A percentile compares a stretch with the other conserved stretches of the same genome.
These are phyloP conservation scores for Stephanodiscus minutulus DNA, from an alignment of 108 stramenopile genomes.

Conservation along the genomic window DNA sequence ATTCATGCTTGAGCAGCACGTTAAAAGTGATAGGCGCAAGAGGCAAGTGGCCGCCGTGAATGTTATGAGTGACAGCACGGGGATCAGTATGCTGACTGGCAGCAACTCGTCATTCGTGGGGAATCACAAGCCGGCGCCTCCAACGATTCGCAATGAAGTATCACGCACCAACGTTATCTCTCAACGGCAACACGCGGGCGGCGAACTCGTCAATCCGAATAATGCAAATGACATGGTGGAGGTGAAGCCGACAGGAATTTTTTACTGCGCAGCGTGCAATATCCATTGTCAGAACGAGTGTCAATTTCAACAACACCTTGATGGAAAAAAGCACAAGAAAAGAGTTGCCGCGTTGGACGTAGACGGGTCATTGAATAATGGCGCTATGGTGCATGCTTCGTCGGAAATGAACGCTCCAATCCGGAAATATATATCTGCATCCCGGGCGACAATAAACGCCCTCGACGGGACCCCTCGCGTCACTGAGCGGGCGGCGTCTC, in stretches of 20 bases:
- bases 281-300: constrained; percentile 12
- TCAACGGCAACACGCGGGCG: constrained; percentile 18
- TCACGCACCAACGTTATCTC: constrained; percentile 18
- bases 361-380: background rate
- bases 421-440: no score
- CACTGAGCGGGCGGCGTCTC: no score
- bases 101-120: no score
- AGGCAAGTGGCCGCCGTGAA: constrained; percentile 10
- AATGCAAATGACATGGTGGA: background rate
- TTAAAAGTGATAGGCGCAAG: constrained; percentile 10
- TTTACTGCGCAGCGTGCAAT: constrained; percentile 16
- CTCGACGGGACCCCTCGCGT: no score
- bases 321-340: constrained; percentile 29
- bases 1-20: constrained; percentile 18
- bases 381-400: background rate
- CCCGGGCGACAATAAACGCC: no score
- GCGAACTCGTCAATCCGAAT: constrained; percentile 1
- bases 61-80: background rate
- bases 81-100: background rate
- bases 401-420: background rate
- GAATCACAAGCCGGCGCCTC: background rate
- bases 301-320: constrained; percentile 15
- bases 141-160: background rate
- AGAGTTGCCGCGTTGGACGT: background rate
- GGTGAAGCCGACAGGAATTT: background rate